phyloP scores from a whole-genome alignment of 2,329 filamentous ascomycete genomes.

The Paracoccidioides lutzii region DNA sequence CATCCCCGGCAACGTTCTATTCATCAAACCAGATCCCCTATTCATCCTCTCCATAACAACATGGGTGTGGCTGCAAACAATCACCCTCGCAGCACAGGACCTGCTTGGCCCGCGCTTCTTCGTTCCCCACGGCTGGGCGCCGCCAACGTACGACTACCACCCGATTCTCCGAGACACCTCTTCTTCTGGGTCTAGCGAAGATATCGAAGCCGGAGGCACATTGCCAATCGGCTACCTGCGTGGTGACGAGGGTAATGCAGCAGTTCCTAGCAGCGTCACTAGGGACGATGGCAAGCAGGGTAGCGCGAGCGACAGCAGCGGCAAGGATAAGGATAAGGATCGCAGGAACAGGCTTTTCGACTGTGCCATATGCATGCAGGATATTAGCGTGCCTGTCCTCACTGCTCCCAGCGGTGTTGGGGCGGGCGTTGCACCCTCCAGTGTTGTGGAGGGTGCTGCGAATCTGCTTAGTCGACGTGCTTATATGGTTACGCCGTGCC shows the following conservation, averaged over 20 bases:
- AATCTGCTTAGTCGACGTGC: slow-evolving; percentile 64
- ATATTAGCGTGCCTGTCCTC: slow-evolving; percentile 77
- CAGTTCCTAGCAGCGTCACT: slow-evolving; percentile 14
- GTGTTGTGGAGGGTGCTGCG: slow-evolving; percentile 33
- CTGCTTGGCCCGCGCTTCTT: slow-evolving; percentile 81
- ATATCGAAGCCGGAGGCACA: slow-evolving; percentile 58
- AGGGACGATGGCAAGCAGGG: neutral
- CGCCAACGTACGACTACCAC: slow-evolving; percentile 77
- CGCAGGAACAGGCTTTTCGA: slow-evolving; percentile 55
- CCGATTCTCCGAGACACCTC: slow-evolving; percentile 54
- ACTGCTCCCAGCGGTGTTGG: slow-evolving; percentile 35
- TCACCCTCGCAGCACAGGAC: slow-evolving; percentile 67
- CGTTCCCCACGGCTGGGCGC: slow-evolving; percentile 54
- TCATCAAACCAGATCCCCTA: slow-evolving; percentile 54
- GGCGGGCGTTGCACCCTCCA: slow-evolving; percentile 15
- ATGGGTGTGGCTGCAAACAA: slow-evolving; percentile 82
- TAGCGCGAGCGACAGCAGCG: slow-evolving; percentile 13
- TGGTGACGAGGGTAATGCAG: slow-evolving; percentile 28
- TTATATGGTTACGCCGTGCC: slow-evolving; percentile 96
- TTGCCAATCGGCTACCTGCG: slow-evolving; percentile 64
- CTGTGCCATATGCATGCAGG: slow-evolving; percentile 89
- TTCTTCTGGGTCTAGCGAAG: slow-evolving; percentile 46
- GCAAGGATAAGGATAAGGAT: slow-evolving; percentile 32
- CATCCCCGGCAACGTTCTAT: slow-evolving; percentile 65
- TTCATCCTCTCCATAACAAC: slow-evolving; percentile 52